phyloP scores from a whole-genome alignment of 331 rosid genomes.

The Rosa hybrid region DNA sequence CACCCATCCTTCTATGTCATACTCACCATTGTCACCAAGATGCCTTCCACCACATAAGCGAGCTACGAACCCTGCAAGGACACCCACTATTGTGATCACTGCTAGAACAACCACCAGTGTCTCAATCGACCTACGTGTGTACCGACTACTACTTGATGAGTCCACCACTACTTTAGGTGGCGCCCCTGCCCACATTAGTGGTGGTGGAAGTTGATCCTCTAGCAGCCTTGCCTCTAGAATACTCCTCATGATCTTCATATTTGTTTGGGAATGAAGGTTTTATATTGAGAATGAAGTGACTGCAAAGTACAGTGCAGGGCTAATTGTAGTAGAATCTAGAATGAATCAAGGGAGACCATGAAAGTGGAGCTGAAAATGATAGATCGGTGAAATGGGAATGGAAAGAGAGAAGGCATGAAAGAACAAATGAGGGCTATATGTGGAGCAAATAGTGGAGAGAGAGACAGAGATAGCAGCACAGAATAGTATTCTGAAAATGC shows the following conservation, averaged over 20 bases:
- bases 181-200: conserved; percentile 32
- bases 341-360: background rate
- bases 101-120: conserved; percentile 87
- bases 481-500: background rate
- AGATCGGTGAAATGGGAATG: background rate
- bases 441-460: background rate
- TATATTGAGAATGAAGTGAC: background rate
- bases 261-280: background rate
- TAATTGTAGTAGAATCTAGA: background rate
- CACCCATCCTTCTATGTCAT: conserved; percentile 90
- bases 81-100: conserved; percentile 68
- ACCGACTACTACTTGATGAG: conserved; percentile 27
- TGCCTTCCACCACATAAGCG: conserved; percentile 83
- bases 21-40: conserved; percentile 60
- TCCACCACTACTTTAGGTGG: conserved; percentile 36
- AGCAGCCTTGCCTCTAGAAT: conserved; percentile 36
- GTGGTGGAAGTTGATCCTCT: conserved; percentile 48
- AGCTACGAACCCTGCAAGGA: conserved; percentile 73
- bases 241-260: background rate
- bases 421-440: background rate
- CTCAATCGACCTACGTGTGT: conserved; percentile 62
- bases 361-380: background rate
- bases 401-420: background rate
- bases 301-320: background rate
- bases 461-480: background rate